Base-by-base conservation (phyloP, 345 rosid species). In the Erucastrum elatum region DNA sequence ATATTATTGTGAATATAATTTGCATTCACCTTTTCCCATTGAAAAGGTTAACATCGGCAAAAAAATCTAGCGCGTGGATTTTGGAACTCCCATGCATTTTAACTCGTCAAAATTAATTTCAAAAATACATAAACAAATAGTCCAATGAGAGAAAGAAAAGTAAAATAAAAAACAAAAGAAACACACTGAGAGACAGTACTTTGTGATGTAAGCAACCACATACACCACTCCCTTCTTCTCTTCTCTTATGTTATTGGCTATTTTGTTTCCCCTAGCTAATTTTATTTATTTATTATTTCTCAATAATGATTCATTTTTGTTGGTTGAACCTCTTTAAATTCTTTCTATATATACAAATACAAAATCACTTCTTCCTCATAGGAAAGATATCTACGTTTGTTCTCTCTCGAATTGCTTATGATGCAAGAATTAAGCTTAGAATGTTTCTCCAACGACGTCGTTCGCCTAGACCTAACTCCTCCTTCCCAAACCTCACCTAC, bases 361-460 rank as follows among this genome's bases (percentile, higher is more conserved):
- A 75, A 87, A 84, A 34, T 73, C 77, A 31, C 68, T 21, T 41
- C 75, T 72, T 66, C 64, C 46, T 68, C 77, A 53, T 60, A 2
- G 16, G 46, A 66, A 73, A 34, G 13, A 79, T 46, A 68, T 60
- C 44, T 9, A 15, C 13, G 34, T 63, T 0, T 66, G 61, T 29
- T 21, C 26, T 75, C 59, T 79, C 53, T 53, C 75, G 73, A 8
- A 0, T 56, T 70, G 30, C 35, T 1, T 70, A 82, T 75, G 86
- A 93, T 93, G 97, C 95, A 93, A 84, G 82, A 79, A 26, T 46
- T 79, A 73, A 90, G 90, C 64, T 89, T 86, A 13, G 84, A 85
- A 29, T 84, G 77, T 29, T 84, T 83, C 84, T 80, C 89, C 6
- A 71, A 79, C 78, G 78, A 74, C 65, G 75, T 79, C 78, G 70